These are phyloP conservation scores for Plasmodium relictum DNA, from an alignment of 169 alveolate species.

Conservation along the genomic window DNA sequence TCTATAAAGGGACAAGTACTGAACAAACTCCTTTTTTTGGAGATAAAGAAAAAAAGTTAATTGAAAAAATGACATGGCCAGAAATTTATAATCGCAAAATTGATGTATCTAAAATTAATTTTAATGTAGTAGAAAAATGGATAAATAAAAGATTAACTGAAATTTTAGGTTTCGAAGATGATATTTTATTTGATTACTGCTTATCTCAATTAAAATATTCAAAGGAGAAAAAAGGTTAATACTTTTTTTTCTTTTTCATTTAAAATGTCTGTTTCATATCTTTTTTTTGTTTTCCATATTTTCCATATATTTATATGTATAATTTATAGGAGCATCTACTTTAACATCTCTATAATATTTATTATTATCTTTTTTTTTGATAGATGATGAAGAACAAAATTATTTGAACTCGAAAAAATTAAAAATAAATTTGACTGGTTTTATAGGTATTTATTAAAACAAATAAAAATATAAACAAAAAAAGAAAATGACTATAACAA, in stretches of 20 bases:
- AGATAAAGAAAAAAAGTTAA: constrained; percentile 84
- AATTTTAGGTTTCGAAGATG: constrained; percentile 88
- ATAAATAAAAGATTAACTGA: constrained; percentile 83
- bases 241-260: constrained; percentile 6
- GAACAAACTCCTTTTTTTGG: constrained; percentile 84
- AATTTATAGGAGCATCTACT: background rate
- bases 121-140: constrained; percentile 85
- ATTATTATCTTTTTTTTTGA: background rate
- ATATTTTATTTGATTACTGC: constrained; percentile 84
- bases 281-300: background rate
- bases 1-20: constrained; percentile 79
- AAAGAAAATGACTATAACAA: background rate
- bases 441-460: constrained; percentile 23
- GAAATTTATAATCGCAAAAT: constrained; percentile 80
- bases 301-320: background rate
- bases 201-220: constrained; percentile 82
- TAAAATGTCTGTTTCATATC: background rate
- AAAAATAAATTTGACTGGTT: constrained; percentile 59
- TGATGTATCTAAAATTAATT: constrained; percentile 81
- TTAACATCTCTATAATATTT: background rate
- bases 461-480: no score
- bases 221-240: constrained; percentile 82
- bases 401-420: constrained; percentile 41
- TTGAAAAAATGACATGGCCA: constrained; percentile 86
- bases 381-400: constrained; percentile 39